Evolutionary conservation across 1,139 yeast species (phyloP).

Genomic region (Saccharomyces uvarum): DNA sequence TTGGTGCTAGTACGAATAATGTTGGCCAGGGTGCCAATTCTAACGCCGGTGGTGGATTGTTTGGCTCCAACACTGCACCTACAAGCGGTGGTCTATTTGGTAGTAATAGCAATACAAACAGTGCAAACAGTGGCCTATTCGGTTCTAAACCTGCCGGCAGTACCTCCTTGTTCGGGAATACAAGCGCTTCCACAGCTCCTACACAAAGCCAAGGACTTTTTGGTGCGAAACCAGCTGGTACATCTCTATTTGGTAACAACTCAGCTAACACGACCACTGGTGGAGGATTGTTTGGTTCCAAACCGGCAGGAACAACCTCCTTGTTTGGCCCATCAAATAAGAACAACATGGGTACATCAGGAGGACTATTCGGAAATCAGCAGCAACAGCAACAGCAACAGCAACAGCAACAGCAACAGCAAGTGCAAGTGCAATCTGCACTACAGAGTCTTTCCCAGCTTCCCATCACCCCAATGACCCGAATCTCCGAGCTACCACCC

Average conservation of each 20-base stretch:
- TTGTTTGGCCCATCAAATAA: not conserved
- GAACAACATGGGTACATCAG: conserved; percentile 2
- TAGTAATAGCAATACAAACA: conserved; percentile 9
- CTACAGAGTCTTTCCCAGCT: conserved; percentile 30
- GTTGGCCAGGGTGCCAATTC: not conserved
- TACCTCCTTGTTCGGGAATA: conserved; percentile 29
- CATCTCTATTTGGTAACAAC: conserved; percentile 35
- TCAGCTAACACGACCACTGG: conserved; percentile 17
- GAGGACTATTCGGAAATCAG: conserved; percentile 24
- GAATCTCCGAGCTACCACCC: conserved; percentile 79
- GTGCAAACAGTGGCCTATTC: conserved; percentile 21
- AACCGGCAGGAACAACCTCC: conserved; percentile 16
- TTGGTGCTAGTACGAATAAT: conserved; percentile 2
- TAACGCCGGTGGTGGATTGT: not conserved
- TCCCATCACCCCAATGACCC: conserved; percentile 73
- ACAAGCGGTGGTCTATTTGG: conserved; percentile 36
- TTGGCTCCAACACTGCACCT: conserved; percentile 8
- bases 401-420: conserved; percentile 35
- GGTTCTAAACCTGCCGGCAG: conserved; percentile 29
- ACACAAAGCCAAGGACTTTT: conserved; percentile 13
- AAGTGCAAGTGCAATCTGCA: conserved; percentile 35
- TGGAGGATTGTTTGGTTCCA: conserved; percentile 26
- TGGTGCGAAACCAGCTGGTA: conserved; percentile 17
- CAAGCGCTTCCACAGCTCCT: conserved; percentile 9
- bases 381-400: conserved; percentile 27